Base-by-base conservation (phyloP, 768 basidiomycete species). In the Leccinum rimulosum region DNA sequence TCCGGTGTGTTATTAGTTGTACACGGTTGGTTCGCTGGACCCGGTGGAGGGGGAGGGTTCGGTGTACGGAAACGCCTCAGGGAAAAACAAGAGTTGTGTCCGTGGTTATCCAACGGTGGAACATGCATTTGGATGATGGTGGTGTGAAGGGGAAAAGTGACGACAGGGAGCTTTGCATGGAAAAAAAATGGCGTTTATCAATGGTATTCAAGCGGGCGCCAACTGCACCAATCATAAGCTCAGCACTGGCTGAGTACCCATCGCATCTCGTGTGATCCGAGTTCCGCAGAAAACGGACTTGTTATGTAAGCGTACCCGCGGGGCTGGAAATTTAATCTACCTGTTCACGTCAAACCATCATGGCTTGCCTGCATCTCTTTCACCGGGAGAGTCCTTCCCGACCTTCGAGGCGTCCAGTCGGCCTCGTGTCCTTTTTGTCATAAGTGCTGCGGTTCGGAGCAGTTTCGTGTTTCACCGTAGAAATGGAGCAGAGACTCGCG, bases 151-250 rank as follows among this genome's bases (percentile, higher is more conserved):
- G 64, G 55, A 40, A 15, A 33, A 54, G 45, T 9, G 54, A 38
- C 8, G 48, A 53, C 49, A 57, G 52, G 49, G 56, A 33, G 43
- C 22, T 55, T 51, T 56, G 28, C 61, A 61, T 64, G 65, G 52
- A 68, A 65, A 43, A 65, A 43, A 64, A 68, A 50, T 56, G 51
- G 62, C 45, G 70, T 75, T 73, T 73, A 73, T 73, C 70, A 72
- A 51, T 45, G 43, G n/a, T 60, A 54, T 66, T 66, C 59, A 22
- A 45, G 43, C 40, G 40, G 40, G 40, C 40, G 40, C 17, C 40
- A 43, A 19, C 19, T 67, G 59, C 40, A 62, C 50, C 56, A 59
- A 55, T 45, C 43, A 45, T 45, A 43, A n/a, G n/a, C 40, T 40
- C 8, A 15, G 40, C 40, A 10, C 43, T 45, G 43, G 11, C 43